Evolutionary conservation across 805 yeast genomes (phyloP), one percentile per base, ranked within the genome.

Genomic region (Candida rishiriensis): DNA sequence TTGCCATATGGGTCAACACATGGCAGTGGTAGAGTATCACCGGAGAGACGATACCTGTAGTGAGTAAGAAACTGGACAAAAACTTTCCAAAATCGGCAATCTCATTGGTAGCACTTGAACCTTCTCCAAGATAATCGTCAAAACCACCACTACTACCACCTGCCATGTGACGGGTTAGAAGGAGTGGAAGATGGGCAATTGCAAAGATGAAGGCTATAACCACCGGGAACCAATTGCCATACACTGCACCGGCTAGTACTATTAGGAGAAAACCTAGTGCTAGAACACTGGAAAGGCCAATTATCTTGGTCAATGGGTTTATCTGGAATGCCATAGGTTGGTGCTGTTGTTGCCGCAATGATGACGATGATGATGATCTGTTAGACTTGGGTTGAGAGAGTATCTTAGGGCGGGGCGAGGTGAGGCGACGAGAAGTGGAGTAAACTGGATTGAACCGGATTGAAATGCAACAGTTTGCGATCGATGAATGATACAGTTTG

Each of bases 251-350:
- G 38, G 96, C 88, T 30, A 93, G 71, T 21, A 91, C 86, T 36
- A 90, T 88, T 51, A 93, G 71, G 31, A 93, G 76, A 56, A 91
- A 91, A 6, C 99, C 99, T 52, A 88, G 75, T 1, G 98, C 93
- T 29, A 91, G 73, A 38, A 90, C 81, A 34, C 82, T 73, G 13
- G 93, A 78, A 15, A 88, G 78, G 13, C 84, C 83, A 36, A 88
- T 84, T 55, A 88, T 85, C 58, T 81, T 83, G 44, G 87, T 84
- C 50, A 88, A 68, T 31, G 95, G 95, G 49, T 83, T 76, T 43
- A 64, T 52, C 42, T 55, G 57, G 29, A 60, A 41, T 13, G 57
- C 48, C 63, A 58, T 54, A 10, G n/a, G 16, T 21, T n/a, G 1
- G 3, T 18, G 35, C 14, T 6, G 18, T 21, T 9, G 11, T 31